phyloP scores from a whole-genome alignment of 495 filamentous ascomycete genomes.

The Penicillium flavigenum region DNA sequence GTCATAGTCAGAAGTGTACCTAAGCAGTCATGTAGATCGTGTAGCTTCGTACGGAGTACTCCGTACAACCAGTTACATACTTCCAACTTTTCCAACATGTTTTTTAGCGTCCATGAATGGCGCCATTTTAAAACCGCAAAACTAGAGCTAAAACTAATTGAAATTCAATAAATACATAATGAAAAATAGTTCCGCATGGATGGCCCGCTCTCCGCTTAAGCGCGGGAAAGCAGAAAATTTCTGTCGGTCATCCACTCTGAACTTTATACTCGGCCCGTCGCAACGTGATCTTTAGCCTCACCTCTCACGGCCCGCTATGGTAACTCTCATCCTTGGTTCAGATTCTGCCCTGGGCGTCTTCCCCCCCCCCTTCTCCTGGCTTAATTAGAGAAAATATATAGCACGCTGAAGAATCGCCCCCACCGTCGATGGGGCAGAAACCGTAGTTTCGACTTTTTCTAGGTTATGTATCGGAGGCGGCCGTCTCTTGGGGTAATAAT shows the following conservation, averaged over 20 bases:
- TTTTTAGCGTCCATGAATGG: constrained; percentile 1
- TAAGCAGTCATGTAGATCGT: constrained; percentile 1
- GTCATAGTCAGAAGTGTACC: constrained; percentile 5
- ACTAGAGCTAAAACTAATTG: not conserved
- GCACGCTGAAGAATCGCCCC: not conserved
- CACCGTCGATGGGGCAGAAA: not conserved
- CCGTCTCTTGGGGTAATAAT: constrained; percentile 3
- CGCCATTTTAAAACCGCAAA: not conserved
- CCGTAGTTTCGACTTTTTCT: not conserved
- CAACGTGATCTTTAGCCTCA: constrained; percentile 25
- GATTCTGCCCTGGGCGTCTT: not conserved
- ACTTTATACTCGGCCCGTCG: constrained; percentile 27
- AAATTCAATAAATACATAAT: constrained; percentile 1
- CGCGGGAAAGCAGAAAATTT: constrained; percentile 27
- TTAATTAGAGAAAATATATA: not conserved
- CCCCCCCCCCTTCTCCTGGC: not conserved
- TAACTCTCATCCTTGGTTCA: not conserved
- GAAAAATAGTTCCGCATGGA: not conserved
- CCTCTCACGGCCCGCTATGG: constrained; percentile 8
- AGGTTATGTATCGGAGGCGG: not conserved
- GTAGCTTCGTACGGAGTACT: not conserved
- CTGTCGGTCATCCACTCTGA: constrained; percentile 18
- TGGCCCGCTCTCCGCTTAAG: constrained; percentile 10
- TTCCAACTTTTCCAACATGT: not conserved
- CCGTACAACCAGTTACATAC: not conserved